A percentile compares a stretch with the other conserved stretches of the same genome.
Conservation (phyloP, 768 basidiomycete species). For the Tylopilus felleus region DNA sequence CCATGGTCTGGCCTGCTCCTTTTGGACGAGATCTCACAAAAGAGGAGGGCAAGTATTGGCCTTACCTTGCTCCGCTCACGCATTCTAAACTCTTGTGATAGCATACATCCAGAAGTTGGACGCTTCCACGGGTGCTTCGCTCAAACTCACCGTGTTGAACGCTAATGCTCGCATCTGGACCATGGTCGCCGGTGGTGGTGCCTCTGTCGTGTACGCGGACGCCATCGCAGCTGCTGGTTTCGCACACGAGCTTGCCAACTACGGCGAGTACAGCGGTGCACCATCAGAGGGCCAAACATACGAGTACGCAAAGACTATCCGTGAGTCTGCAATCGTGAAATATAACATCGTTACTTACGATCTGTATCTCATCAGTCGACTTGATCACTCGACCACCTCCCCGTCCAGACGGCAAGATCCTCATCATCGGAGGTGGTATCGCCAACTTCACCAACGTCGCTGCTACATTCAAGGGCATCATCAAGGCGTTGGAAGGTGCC, state of each 20-base stretch:
- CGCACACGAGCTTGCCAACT: slow-evolving; percentile 97
- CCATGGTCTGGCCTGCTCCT: slow-evolving; percentile 95
- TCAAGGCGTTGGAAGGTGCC: slow-evolving; percentile 92
- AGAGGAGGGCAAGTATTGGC: slow-evolving; percentile 56
- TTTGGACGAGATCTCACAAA: slow-evolving; percentile 98
- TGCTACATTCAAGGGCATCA: slow-evolving; percentile 99
- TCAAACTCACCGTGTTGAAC: slow-evolving; percentile 97
- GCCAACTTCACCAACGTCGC: slow-evolving; percentile 99
- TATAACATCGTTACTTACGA: neutral
- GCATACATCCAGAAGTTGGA: slow-evolving; percentile 99
- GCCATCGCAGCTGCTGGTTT: slow-evolving; percentile 91
- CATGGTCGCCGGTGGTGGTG: slow-evolving; percentile 98
- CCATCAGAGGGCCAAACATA: slow-evolving; percentile 98
- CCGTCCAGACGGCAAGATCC: slow-evolving; percentile 87
- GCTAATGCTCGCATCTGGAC: slow-evolving; percentile 96
- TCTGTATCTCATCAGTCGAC: slow-evolving; percentile 54
- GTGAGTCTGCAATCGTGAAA: slow-evolving; percentile 42
- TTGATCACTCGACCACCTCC: slow-evolving; percentile 89
- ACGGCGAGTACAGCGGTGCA: slow-evolving; percentile 98
- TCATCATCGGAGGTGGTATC: slow-evolving; percentile 99
- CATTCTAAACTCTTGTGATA: slow-evolving; percentile 1
- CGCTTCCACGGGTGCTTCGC: slow-evolving; percentile 93
- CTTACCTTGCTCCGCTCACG: neutral
- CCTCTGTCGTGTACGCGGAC: slow-evolving; percentile 65
- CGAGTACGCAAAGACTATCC: slow-evolving; percentile 98